Conservation (phyloP, 2,329 filamentous ascomycete species). For the Tolypocladium tundrense region DNA sequence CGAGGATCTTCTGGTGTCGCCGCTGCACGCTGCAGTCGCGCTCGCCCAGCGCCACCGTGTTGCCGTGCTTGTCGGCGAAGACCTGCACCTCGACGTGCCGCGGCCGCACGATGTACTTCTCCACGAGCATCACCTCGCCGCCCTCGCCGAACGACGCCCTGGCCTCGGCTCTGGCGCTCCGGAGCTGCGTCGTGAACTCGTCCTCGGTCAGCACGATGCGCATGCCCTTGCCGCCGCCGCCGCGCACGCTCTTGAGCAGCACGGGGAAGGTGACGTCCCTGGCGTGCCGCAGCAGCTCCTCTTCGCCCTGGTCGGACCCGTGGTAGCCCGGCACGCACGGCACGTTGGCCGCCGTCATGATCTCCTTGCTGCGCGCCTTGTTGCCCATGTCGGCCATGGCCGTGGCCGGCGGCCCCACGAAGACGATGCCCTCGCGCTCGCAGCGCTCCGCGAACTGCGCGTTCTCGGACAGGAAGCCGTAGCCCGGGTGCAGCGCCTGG, state of each 20-base stretch:
- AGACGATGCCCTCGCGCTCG: conserved; percentile 80
- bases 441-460: conserved; percentile 81
- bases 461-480: conserved; percentile 94
- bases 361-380: conserved; percentile 87
- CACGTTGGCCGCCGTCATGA: conserved; percentile 91
- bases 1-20: conserved; percentile 82
- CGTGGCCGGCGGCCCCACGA: conserved; percentile 79
- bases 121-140: conserved; percentile 71
- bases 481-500: conserved; percentile 88
- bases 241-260: conserved; percentile 69
- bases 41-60: conserved; percentile 76
- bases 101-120: conserved; percentile 69
- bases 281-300: conserved; percentile 55
- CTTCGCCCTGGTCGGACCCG: conserved; percentile 66
- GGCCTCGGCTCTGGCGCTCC: conserved; percentile 65
- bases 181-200: conserved; percentile 62
- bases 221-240: conserved; percentile 79
- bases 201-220: conserved; percentile 58
- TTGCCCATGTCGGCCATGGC: conserved; percentile 88
- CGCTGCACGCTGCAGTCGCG: conserved; percentile 82
- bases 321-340: conserved; percentile 96
- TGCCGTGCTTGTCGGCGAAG: conserved; percentile 72
- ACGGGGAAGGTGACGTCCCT: conserved; percentile 60
- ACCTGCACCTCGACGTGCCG: conserved; percentile 86
- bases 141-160: conserved; percentile 71